Base-by-base conservation (phyloP, 768 basidiomycete species). In the Antrodiella citrinella region DNA sequence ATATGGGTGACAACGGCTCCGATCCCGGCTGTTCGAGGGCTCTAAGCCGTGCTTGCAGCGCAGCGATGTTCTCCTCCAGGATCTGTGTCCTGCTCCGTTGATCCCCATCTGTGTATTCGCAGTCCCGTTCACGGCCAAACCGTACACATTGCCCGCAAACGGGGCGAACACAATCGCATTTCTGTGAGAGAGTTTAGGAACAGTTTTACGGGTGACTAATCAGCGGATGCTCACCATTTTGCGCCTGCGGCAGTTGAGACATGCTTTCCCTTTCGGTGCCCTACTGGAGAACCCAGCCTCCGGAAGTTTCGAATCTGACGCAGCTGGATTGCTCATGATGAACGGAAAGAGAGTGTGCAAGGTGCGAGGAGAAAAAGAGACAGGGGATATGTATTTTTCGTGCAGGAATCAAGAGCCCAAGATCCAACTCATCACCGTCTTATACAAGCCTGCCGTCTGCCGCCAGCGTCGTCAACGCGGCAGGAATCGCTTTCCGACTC, bases 81-180 rank as follows among this genome's bases (percentile, higher is more conserved):
- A 72, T 70, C 57, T 81, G 72, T 1, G 81, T 84, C 48, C 80
- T 70, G 26, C 83, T 79, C 49, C 78, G 74, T 44, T 72, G 74
- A 38, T 75, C 75, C 3, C 81, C 80, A 57, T 85, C 84, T 5
- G 80, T 72, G 62, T 84, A 87, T 66, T 86, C 83, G 62, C 84
- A 87, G 45, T 63, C 62, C 5, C 42, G 24, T 21, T 80, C 80
- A 47, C 82, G 80, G 30, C 73, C 72, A 51, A 81, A 79, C 7
- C 72, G 68, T 24, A 69, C 64, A 67, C 84, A 87, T 41, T 80
- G 83, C 2, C 79, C 79, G 62, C 84, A 87, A 11, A 76, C 65
- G 1, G 84, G 84, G 50, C 77, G 78, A 2, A 62, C 63, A 24
- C 82, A 82, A 56, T 86, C 83, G 53, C 84, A 87, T 74, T 77